These are phyloP conservation scores for Phanerodontia chrysosporium DNA, from an alignment of 768 basidiomycete genomes.

Conservation along the genomic window DNA sequence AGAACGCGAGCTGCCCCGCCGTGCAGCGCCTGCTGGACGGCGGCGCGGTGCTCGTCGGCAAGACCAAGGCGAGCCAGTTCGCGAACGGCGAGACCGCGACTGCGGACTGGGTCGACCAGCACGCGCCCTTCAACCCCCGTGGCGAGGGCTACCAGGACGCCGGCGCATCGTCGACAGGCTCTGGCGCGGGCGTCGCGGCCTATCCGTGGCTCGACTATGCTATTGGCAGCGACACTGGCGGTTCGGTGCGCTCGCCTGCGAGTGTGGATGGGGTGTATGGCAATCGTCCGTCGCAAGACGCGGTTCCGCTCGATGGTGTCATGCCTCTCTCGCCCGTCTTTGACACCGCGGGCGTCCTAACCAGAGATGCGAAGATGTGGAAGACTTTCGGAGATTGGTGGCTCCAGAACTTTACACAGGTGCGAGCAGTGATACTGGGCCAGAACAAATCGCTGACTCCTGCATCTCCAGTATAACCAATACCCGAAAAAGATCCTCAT, in stretches of 20 bases:
- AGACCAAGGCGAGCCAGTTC: conserved; percentile 49
- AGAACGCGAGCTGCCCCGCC: conserved; percentile 34
- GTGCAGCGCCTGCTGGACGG: conserved; percentile 42
- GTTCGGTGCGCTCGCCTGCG: conserved; percentile 27
- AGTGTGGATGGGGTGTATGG: conserved; percentile 26
- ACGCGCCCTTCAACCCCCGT: conserved; percentile 28
- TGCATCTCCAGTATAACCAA: conserved; percentile 15
- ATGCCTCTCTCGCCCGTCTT: conserved; percentile 26
- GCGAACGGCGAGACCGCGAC: conserved; percentile 40
- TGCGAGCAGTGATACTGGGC: neutral
- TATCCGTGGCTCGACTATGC: conserved; percentile 27
- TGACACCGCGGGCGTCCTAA: conserved; percentile 25
- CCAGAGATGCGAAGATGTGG: conserved; percentile 25
- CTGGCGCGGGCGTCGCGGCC: conserved; percentile 21
- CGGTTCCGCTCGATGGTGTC: conserved; percentile 23
- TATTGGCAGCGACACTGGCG: conserved; percentile 28
- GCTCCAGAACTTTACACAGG: conserved; percentile 25
- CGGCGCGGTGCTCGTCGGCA: conserved; percentile 51
- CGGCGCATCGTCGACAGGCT: conserved; percentile 26
- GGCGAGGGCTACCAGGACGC: conserved; percentile 29
- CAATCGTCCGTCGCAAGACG: conserved; percentile 26
- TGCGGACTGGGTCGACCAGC: conserved; percentile 29
- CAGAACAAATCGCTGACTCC: neutral
- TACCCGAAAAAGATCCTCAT: conserved; percentile 26
- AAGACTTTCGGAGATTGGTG: conserved; percentile 22